A percentile compares a stretch with the other conserved stretches of the same genome.
Conservation (phyloP, 2,329 filamentous ascomycete genomes). For the Dryadomyces quercivorus region DNA sequence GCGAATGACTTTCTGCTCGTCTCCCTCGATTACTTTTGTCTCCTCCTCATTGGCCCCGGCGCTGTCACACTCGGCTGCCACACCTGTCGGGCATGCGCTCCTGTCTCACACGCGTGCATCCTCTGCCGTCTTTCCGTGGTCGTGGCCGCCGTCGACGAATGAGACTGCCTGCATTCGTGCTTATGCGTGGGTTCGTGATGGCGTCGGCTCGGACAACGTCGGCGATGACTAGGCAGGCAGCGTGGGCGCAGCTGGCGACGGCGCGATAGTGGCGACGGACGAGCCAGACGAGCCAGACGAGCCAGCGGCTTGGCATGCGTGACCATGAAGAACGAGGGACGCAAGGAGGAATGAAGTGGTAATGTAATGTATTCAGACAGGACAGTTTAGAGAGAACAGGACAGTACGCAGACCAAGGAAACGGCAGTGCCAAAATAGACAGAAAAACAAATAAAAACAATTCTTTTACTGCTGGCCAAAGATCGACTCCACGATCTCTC, state of each 20-base stretch:
- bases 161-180: neutral
- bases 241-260: no score
- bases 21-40: neutral
- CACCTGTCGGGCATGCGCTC: no score
- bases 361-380: no score
- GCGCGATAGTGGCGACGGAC: no score
- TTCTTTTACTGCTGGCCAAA: slow-evolving; percentile 33
- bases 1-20: neutral
- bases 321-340: no score
- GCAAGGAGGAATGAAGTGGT: no score
- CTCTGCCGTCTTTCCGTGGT: no score
- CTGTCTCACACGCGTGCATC: neutral
- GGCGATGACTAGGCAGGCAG: neutral
- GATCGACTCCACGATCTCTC: slow-evolving; percentile 66
- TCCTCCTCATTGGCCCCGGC: neutral
- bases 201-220: neutral
- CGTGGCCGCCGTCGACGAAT: neutral
- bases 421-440: neutral
- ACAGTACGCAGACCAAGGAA: no score
- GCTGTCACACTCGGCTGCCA: no score
- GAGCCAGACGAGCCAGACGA: no score
- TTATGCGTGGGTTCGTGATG: neutral
- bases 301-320: no score
- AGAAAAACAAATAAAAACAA: neutral
- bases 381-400: no score